Conservation (phyloP, 345 rosid species). For the Sonneratia alba region DNA sequence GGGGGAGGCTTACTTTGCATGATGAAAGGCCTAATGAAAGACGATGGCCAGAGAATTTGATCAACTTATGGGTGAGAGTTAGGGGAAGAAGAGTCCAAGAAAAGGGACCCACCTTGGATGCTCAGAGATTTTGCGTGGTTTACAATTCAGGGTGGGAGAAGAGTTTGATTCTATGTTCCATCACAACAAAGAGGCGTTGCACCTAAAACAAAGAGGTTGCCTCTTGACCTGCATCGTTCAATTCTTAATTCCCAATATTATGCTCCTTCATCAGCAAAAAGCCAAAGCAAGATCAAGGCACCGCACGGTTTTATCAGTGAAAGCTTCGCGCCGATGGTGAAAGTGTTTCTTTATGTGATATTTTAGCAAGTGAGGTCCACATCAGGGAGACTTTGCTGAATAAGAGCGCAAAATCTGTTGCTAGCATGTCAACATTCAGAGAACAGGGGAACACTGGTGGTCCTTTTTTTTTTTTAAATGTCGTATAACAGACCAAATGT, state of each 20-base stretch:
- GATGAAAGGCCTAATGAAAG: not conserved
- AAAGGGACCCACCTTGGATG: conserved; percentile 8
- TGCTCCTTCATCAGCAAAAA: not conserved
- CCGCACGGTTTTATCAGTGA: no score
- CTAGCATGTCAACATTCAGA: not conserved
- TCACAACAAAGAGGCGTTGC: conserved; percentile 5
- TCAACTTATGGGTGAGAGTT: conserved; percentile 2
- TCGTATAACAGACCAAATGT: not conserved
- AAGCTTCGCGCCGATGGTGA: no score
- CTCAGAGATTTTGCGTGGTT: conserved; percentile 26
- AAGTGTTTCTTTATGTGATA: no score
- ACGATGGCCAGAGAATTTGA: conserved; percentile 10
- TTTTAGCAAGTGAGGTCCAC: not conserved
- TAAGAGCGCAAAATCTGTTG: not conserved
- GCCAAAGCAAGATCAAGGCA: not conserved
- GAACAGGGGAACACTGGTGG: not conserved
- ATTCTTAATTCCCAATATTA: no score
- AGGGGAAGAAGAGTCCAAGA: not conserved
- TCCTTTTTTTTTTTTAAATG: not conserved
- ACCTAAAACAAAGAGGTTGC: no score
- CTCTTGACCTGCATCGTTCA: no score
- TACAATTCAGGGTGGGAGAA: conserved; percentile 10
- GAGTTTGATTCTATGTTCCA: conserved; percentile 17
- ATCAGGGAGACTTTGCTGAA: not conserved
- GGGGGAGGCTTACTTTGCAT: not conserved